Base-by-base conservation (phyloP, 2,329 filamentous ascomycete genomes). In the Arthrobotrys musiformis region DNA sequence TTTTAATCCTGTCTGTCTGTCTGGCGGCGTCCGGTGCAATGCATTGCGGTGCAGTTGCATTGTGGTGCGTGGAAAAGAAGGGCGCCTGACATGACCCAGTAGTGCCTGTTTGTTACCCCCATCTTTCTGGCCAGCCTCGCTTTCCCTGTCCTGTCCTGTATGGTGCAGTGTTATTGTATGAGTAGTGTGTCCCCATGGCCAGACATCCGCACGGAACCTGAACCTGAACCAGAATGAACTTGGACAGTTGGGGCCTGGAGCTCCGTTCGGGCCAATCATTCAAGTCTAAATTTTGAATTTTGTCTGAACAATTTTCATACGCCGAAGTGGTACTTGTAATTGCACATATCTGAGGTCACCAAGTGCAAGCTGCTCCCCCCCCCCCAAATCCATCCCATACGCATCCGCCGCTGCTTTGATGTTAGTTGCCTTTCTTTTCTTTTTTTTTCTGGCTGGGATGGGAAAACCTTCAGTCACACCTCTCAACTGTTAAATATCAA, bases 41-140 rank as follows among this genome's bases (percentile, higher is more conserved):
- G n/a, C n/a, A n/a, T n/a, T 37, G 37, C 35, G 58, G 56, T 30
- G 48, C 9, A 15, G 30, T 9, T 5, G 9, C 30, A 33, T n/a
- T n/a, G n/a, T n/a, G n/a, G n/a, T n/a, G 37, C 17, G 37, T n/a
- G 50, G 28, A 33, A 35, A 48, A 48, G 26, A 62, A 66, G 64
- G 73, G 73, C 73, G 73, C 73, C 73, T 77, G 73, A 77, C 73
- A 67, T 66, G 58, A 26, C 62, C 72, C 48, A 70, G 72, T 76
- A n/a, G n/a, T n/a, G n/a, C n/a, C n/a, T n/a, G n/a, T n/a, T n/a
- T n/a, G n/a, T n/a, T n/a, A 69, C 70, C 70, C 70, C 70, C 70
- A 69, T 63, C 63, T 42, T 63, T 19, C 63, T 26, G 17, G 40
- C 54, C 68, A 48, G 56, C 63, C 63, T 67, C 62, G 70, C 61